These are phyloP conservation scores for Colletotrichum camelliae DNA, from an alignment of 2,329 filamentous ascomycete genomes.

Conservation along the genomic window DNA sequence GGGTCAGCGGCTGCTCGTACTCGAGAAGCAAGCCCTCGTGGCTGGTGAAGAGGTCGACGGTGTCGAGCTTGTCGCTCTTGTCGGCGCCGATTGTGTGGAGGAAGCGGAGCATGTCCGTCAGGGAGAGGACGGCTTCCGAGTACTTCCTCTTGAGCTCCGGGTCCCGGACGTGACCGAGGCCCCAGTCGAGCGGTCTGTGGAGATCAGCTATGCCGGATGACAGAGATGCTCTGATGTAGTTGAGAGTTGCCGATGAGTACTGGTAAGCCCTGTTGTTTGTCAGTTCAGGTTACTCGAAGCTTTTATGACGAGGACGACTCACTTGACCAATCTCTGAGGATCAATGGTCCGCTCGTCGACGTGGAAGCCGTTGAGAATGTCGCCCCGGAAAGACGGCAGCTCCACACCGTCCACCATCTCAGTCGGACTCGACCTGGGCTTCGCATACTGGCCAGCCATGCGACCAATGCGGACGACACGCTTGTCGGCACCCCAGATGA, in stretches of 20 bases:
- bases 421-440: slow-evolving; percentile 87
- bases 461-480: slow-evolving; percentile 92
- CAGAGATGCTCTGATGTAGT: slow-evolving; percentile 86
- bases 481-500: slow-evolving; percentile 85
- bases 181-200: slow-evolving; percentile 94
- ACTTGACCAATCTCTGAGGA: slow-evolving; percentile 80
- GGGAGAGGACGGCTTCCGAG: slow-evolving; percentile 80
- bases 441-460: slow-evolving; percentile 98
- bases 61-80: slow-evolving; percentile 82
- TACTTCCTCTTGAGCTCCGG: slow-evolving; percentile 86
- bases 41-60: slow-evolving; percentile 92
- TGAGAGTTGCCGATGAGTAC: slow-evolving; percentile 91
- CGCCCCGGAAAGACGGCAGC: slow-evolving; percentile 90
- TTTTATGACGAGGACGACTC: slow-evolving; percentile 24
- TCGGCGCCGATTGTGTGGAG: slow-evolving; percentile 93
- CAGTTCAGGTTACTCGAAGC: background rate
- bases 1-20: slow-evolving; percentile 89
- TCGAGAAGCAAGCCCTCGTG: slow-evolving; percentile 94
- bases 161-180: slow-evolving; percentile 87
- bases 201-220: slow-evolving; percentile 91
- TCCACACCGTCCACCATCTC: slow-evolving; percentile 82
- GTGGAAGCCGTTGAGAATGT: slow-evolving; percentile 91
- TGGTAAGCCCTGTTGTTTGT: slow-evolving; percentile 76
- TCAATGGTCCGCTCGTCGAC: slow-evolving; percentile 80
- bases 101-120: slow-evolving; percentile 91